Conservation (phyloP, 192 early-diverging fungal genomes). For the Linnemannia exigua region DNA sequence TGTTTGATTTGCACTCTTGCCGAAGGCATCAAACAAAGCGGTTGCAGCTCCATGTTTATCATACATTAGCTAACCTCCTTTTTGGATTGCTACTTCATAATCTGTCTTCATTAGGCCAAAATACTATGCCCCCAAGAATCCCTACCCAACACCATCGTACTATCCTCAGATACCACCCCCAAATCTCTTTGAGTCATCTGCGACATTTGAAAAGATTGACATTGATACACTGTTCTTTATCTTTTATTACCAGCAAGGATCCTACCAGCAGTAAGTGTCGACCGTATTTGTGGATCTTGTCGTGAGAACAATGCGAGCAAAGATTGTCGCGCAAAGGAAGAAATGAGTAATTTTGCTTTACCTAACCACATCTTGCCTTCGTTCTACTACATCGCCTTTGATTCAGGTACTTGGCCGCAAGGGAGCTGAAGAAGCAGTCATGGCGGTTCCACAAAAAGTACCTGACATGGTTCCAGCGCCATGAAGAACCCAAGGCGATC, state of each 20-base stretch:
- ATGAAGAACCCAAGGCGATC: slow-evolving; percentile 95
- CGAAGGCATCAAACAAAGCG: not conserved
- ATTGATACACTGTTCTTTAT: slow-evolving; percentile 97
- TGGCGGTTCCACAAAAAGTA: slow-evolving; percentile 99
- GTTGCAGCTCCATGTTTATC: not conserved
- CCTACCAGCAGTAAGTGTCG: slow-evolving; percentile 90
- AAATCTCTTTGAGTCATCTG: slow-evolving; percentile 85
- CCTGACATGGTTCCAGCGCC: slow-evolving; percentile 98
- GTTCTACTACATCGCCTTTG: not conserved
- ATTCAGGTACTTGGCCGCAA: slow-evolving; percentile 86
- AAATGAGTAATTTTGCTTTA: not conserved
- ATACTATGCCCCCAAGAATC: slow-evolving; percentile 79
- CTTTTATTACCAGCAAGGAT: slow-evolving; percentile 98
- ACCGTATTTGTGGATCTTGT: not conserved
- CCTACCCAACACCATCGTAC: slow-evolving; percentile 89
- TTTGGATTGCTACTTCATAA: slow-evolving; percentile 3
- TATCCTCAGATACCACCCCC: slow-evolving; percentile 89
- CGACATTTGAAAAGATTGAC: slow-evolving; percentile 92
- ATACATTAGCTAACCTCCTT: not conserved
- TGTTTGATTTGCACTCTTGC: not conserved
- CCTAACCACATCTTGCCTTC: not conserved
- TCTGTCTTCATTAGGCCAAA: slow-evolving; percentile 65
- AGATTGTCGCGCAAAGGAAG: slow-evolving; percentile 35
- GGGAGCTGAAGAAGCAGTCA: slow-evolving; percentile 95
- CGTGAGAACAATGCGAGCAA: slow-evolving; percentile 76